Base-by-base conservation (phyloP, 495 filamentous ascomycete species). In the Penicillium bovifimosum region DNA sequence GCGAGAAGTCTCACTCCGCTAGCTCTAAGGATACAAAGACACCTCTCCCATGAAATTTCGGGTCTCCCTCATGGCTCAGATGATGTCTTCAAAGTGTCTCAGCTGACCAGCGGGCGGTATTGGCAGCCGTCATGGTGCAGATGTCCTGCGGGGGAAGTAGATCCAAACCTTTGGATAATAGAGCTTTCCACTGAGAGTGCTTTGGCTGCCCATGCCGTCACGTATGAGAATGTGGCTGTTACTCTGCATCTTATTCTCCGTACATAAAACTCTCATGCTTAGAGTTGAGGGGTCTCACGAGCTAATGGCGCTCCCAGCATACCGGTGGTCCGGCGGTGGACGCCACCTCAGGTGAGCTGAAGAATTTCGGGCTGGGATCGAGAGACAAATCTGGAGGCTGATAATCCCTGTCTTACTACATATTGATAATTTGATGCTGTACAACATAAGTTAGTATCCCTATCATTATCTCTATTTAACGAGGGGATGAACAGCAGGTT, bases 91-190 rank as follows among this genome's bases (percentile, higher is more conserved):
- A 26, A n/a, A 20, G 5, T 35, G 27, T 43, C 50, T 52, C 50
- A 45, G 41, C 27, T 52, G 49, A 52, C 40, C 29, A 31, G 3
- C 11, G 11, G 20, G 41, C 2, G 16, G 20, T 39, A 28, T 45
- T 45, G 41, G 33, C 50, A 38, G 14, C 33, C 50, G 50, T 52
- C 50, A 52, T 52, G 27, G 41, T 52, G 50, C 50, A 52, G 41
- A 39, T 51, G 6, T 41, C 50, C 6, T 41, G 38, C 39, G 36
- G 48, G 45, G 33, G 46, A 27, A 26, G 39, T 16, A 8, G 10
- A 13, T 24, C 16, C 10, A 5, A 7, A 33, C 18, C 20, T 34
- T 40, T 48, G 26, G 34, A 39, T 39, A 14, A 18, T 2, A 31
- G 10, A 18, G 10, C 29, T 29, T 48, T 5, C 18, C 24, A 13